Conservation (phyloP, 2,329 filamentous ascomycete genomes). For the Eutypella sp. region DNA sequence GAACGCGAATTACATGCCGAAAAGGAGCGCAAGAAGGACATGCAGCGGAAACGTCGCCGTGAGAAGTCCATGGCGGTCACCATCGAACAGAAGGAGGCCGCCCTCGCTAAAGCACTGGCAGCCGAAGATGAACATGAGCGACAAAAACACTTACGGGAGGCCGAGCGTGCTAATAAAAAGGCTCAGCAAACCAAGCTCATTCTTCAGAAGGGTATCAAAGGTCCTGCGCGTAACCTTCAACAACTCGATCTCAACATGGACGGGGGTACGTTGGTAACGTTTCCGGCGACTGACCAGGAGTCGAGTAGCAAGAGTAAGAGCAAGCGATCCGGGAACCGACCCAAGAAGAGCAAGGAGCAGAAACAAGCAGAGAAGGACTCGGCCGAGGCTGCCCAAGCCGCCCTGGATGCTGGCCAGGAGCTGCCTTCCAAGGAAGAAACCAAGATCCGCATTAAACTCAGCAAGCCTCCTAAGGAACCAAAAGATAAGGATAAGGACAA, state of each 20-base stretch:
- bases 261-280: constrained; percentile 79
- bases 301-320: constrained; percentile 41
- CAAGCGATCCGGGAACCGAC: constrained; percentile 60
- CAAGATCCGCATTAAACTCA: constrained; percentile 59
- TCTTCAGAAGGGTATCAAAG: constrained; percentile 81
- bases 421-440: constrained; percentile 56
- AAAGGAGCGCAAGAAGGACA: constrained; percentile 99
- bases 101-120: constrained; percentile 70
- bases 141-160: constrained; percentile 75
- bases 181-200: constrained; percentile 85
- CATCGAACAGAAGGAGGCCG: constrained; percentile 82
- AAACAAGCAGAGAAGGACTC: constrained; percentile 77
- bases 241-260: constrained; percentile 76
- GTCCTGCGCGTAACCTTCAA: constrained; percentile 61
- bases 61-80: constrained; percentile 95
- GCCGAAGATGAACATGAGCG: constrained; percentile 79
- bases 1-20: constrained; percentile 87
- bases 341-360: constrained; percentile 87
- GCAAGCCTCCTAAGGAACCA: constrained; percentile 40
- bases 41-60: constrained; percentile 93
- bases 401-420: constrained; percentile 73
- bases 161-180: constrained; percentile 88
- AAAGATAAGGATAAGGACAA: constrained; percentile 39
- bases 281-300: constrained; percentile 63
- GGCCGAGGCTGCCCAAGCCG: constrained; percentile 83